Evolutionary conservation across 1,139 yeast species (phyloP).

Genomic region (Nadsonia starkeyi-henricii): DNA sequence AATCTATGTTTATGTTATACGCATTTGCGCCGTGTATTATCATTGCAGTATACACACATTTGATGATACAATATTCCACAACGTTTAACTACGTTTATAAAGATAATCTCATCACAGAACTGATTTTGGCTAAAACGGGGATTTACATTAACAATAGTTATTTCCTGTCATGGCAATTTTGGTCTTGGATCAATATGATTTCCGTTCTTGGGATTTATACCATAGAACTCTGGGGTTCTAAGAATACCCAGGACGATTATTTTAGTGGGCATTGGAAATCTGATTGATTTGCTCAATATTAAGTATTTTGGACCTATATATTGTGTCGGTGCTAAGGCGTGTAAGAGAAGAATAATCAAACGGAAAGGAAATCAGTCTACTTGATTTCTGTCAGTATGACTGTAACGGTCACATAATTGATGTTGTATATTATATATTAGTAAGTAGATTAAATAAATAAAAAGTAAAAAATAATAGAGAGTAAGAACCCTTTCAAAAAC

Average conservation of each 20-base stretch:
- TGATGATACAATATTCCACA: constrained; percentile 80
- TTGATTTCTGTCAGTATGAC: no score
- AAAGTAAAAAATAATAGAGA: no score
- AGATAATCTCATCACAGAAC: constrained; percentile 1
- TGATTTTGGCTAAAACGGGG: constrained; percentile 5
- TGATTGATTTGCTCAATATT: neutral
- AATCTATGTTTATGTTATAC: constrained; percentile 42
- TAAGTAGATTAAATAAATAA: no score
- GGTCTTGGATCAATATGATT: constrained; percentile 11
- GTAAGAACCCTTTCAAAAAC: no score
- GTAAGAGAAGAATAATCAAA: no score
- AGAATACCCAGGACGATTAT: constrained; percentile 7
- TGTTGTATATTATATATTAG: no score
- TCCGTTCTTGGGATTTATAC: constrained; percentile 18
- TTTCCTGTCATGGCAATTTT: constrained; percentile 5
- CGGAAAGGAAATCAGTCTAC: no score
- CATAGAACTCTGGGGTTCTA: constrained; percentile 3
- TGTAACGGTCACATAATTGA: no score
- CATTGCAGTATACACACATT: constrained; percentile 87
- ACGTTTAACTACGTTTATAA: constrained; percentile 21
- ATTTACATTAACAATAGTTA: constrained; percentile 6
- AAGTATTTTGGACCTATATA: no score
- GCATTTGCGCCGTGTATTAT: constrained; percentile 88
- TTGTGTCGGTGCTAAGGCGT: no score
- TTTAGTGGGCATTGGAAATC: constrained; percentile 3